phyloP scores from a whole-genome alignment of 2,329 filamentous ascomycete genomes.

The Botrytis medusae region DNA sequence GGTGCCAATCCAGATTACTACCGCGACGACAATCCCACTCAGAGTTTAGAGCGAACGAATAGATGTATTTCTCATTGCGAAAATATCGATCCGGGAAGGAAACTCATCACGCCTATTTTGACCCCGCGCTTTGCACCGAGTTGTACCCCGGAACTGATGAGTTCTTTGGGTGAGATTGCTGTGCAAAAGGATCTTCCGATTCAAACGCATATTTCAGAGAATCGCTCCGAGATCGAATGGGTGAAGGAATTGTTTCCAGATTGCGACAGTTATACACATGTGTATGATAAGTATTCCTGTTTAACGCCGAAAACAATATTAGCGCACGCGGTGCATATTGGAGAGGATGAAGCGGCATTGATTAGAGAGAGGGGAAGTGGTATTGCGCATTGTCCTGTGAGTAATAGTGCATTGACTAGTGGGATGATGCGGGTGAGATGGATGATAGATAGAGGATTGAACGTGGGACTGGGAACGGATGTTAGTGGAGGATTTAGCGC shows the following conservation, averaged over 20 bases:
- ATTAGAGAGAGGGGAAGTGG: constrained; percentile 63
- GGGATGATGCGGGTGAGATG: constrained; percentile 75
- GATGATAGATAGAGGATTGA: constrained; percentile 71
- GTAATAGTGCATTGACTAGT: constrained; percentile 78
- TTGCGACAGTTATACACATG: constrained; percentile 63
- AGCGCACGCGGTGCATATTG: constrained; percentile 80
- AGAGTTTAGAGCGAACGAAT: constrained; percentile 56
- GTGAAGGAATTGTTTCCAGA: constrained; percentile 70
- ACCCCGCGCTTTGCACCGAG: constrained; percentile 70
- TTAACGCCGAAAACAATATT: constrained; percentile 74
- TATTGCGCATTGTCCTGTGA: constrained; percentile 83
- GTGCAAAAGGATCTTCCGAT: constrained; percentile 62
- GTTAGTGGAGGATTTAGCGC: constrained; percentile 84
- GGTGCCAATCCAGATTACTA: constrained; percentile 65
- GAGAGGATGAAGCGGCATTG: constrained; percentile 56
- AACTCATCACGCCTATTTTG: constrained; percentile 74
- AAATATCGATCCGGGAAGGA: constrained; percentile 62
- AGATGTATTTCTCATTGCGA: constrained; percentile 64
- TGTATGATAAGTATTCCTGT: constrained; percentile 74
- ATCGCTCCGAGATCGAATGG: constrained; percentile 68
- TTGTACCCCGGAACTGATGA: constrained; percentile 61
- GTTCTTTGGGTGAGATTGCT: constrained; percentile 63
- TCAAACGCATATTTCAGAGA: constrained; percentile 91
- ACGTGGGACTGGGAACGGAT: constrained; percentile 86
- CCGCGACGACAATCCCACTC: constrained; percentile 65